Percentiles rank a stretch among this genome's conserved stretches.
These are phyloP conservation scores for Catunica adiposa DNA, from an alignment of 2,329 filamentous ascomycete genomes.

Conservation along the genomic window DNA sequence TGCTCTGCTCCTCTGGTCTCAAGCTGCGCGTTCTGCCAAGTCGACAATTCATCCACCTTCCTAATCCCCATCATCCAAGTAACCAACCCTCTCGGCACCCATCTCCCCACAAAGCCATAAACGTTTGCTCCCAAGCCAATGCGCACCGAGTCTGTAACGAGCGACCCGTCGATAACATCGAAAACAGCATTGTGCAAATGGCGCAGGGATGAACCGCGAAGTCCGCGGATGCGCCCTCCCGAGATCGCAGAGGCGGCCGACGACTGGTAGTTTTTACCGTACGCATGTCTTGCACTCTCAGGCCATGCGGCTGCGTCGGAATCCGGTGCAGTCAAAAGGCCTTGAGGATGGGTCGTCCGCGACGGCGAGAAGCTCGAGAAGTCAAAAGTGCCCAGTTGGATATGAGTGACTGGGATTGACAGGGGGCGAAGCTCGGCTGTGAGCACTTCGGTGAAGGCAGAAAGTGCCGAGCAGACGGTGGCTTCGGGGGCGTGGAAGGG, in stretches of 20 bases:
- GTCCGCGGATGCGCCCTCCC: constrained; percentile 39
- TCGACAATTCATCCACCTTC: constrained; percentile 38
- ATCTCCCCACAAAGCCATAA: constrained; percentile 73
- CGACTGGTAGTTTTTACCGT: constrained; percentile 43
- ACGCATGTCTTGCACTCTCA: constrained; percentile 40
- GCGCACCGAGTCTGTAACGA: constrained; percentile 47
- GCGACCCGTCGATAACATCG: constrained; percentile 60
- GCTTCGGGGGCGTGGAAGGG: constrained; percentile 77
- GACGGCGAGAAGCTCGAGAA: constrained; percentile 47
- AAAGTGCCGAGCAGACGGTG: constrained; percentile 69
- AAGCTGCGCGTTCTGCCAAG: constrained; percentile 30
- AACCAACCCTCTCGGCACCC: constrained; percentile 62
- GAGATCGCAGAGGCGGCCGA: constrained; percentile 39
- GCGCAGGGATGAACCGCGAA: constrained; percentile 54
- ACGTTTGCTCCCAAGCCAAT: constrained; percentile 71
- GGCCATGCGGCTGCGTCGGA: constrained; percentile 43
- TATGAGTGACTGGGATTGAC: constrained; percentile 63
- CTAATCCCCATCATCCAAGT: constrained; percentile 84
- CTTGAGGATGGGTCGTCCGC: constrained; percentile 21
- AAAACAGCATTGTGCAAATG: constrained; percentile 78
- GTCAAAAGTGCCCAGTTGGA: constrained; percentile 86
- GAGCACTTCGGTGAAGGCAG: constrained; percentile 68
- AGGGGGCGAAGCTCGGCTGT: constrained; percentile 63
- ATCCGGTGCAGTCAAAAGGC: constrained; percentile 26
- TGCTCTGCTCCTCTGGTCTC: neutral